A percentile compares a stretch with the other conserved stretches of the same genome.
phyloP scores from a whole-genome alignment of 306 rosid genomes.

The Casuarina cunninghamiana region DNA sequence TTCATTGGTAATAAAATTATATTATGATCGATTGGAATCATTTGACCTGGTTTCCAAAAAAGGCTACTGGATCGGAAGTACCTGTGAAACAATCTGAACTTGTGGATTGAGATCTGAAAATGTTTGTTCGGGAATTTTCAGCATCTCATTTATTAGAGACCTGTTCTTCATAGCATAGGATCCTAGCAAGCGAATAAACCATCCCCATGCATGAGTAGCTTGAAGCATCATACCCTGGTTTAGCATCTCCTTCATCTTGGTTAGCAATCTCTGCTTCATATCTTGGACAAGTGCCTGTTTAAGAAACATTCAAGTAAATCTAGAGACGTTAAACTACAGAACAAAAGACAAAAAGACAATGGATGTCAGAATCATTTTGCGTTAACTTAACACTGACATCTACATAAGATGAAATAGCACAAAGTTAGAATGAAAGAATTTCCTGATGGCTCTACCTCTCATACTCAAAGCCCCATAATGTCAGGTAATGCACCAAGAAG shows the following conservation, averaged over 20 bases:
- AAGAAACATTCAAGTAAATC: neutral
- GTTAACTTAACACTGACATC: neutral
- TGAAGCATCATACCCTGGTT: slow-evolving; percentile 70
- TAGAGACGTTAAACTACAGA: slow-evolving; percentile 19
- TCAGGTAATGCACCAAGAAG: neutral
- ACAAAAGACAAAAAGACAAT: neutral
- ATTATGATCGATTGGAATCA: neutral
- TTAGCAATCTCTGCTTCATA: slow-evolving; percentile 64
- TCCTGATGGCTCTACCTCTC: neutral
- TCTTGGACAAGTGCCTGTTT: slow-evolving; percentile 65
- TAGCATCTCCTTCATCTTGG: slow-evolving; percentile 56
- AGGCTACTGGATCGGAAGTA: slow-evolving; percentile 20
- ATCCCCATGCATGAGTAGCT: slow-evolving; percentile 83
- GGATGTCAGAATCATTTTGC: neutral
- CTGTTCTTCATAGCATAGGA: slow-evolving; percentile 65
- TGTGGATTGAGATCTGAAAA: slow-evolving; percentile 77
- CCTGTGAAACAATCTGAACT: slow-evolving; percentile 88
- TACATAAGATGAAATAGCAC: neutral
- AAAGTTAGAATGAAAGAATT: slow-evolving; percentile 3
- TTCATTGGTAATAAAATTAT: neutral
- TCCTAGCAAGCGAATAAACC: slow-evolving; percentile 77
- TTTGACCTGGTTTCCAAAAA: neutral
- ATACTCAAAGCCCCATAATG: neutral
- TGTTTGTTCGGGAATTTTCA: slow-evolving; percentile 77
- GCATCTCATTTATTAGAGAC: slow-evolving; percentile 69